These are phyloP conservation scores for Lanzia echinophila DNA, from an alignment of 2,329 filamentous ascomycete species.

Conservation along the genomic window DNA sequence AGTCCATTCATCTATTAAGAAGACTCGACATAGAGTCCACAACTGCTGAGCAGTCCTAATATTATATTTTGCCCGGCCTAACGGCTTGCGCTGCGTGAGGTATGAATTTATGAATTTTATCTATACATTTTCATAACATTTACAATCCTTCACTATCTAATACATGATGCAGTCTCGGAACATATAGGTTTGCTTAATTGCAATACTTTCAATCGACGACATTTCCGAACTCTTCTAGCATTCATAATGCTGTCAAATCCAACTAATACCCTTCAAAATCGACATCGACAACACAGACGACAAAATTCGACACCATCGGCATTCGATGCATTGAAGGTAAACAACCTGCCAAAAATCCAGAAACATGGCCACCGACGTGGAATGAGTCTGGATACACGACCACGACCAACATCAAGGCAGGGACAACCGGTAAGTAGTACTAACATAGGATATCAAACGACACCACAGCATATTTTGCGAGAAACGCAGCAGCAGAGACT, in stretches of 20 bases:
- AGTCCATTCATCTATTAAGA: conserved; percentile 16
- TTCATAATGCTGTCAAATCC: conserved; percentile 75
- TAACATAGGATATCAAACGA: conserved; percentile 48
- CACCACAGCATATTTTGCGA: conserved; percentile 73
- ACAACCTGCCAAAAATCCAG: conserved; percentile 53
- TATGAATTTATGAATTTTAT: conserved; percentile 32
- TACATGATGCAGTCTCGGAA: conserved; percentile 37
- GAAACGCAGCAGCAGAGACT: conserved; percentile 84
- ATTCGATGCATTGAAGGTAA: conserved; percentile 69
- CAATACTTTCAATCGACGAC: conserved; percentile 45
- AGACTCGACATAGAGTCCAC: conserved; percentile 34
- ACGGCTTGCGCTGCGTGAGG: conserved; percentile 83
- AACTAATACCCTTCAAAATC: conserved; percentile 64
- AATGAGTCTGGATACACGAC: conserved; percentile 72
- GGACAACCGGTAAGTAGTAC: conserved; percentile 43
- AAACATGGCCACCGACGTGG: conserved; percentile 66
- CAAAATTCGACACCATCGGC: conserved; percentile 79
- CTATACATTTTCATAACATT: neutral
- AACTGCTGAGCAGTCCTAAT: conserved; percentile 43
- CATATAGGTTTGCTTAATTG: conserved; percentile 43
- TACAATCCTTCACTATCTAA: neutral
- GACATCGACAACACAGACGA: conserved; percentile 72
- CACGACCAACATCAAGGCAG: conserved; percentile 44
- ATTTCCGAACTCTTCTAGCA: conserved; percentile 62
- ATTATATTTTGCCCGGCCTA: conserved; percentile 59